Evolutionary conservation across 805 yeast genomes (phyloP).

Genomic region (Ascoidea tarda): DNA sequence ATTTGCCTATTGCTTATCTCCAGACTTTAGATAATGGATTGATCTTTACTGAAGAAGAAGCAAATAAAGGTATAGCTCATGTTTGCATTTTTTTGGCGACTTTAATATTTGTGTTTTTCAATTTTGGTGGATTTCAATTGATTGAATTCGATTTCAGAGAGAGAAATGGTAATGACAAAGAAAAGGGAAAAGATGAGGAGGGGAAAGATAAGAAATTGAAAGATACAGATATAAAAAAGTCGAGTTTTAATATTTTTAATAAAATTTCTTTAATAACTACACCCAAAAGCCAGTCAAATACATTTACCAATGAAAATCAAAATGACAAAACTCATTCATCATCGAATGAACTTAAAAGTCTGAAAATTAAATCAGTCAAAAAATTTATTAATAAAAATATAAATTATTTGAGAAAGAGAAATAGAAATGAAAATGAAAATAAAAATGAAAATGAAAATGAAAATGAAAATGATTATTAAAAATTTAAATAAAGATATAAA

Average conservation of each 20-base stretch:
- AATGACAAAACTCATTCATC: not conserved
- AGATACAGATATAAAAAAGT: conserved; percentile 2
- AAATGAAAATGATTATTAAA: not conserved
- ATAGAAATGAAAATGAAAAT: not conserved
- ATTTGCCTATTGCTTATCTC: conserved; percentile 73
- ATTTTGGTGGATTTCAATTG: conserved; percentile 59
- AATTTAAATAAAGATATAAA: not conserved
- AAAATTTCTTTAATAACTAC: not conserved
- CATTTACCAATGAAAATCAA: not conserved
- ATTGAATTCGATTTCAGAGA: conserved; percentile 55
- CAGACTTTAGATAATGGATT: conserved; percentile 58
- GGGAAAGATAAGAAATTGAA: conserved; percentile 11
- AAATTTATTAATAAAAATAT: no score
- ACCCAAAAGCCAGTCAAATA: not conserved
- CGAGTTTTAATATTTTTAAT: not conserved
- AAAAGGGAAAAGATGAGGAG: conserved; percentile 10
- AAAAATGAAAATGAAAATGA: not conserved
- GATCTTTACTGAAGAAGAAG: conserved; percentile 41
- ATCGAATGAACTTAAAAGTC: no score
- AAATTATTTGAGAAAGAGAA: no score
- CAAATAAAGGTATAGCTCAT: conserved; percentile 70
- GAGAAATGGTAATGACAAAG: conserved; percentile 13
- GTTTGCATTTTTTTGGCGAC: conserved; percentile 64
- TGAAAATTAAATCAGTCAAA: no score
- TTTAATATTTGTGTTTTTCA: conserved; percentile 56